These are phyloP conservation scores for Talaromyces sp. DNA, from an alignment of 2,329 filamentous ascomycete genomes.

Conservation along the genomic window DNA sequence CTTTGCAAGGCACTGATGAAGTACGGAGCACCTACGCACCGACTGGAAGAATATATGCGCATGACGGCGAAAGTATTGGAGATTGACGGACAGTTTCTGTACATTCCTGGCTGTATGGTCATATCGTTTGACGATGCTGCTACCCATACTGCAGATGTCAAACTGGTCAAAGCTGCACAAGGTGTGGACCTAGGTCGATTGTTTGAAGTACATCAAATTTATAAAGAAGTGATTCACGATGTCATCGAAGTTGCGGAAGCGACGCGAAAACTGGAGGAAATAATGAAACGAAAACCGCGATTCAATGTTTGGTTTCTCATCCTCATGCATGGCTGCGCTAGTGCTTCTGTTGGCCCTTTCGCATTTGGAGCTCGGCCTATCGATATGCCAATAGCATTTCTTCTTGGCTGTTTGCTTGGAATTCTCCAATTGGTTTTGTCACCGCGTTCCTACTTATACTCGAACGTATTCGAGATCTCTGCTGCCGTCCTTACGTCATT, in stretches of 20 bases:
- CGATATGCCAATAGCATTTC: constrained; percentile 75
- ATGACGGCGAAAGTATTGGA: constrained; percentile 86
- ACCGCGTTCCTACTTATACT: constrained; percentile 68
- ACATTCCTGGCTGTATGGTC: constrained; percentile 92
- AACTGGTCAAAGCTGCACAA: constrained; percentile 45
- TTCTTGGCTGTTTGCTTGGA: constrained; percentile 73
- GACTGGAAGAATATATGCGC: constrained; percentile 85
- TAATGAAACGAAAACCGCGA: constrained; percentile 58
- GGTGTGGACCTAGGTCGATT: constrained; percentile 49
- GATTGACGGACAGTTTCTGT: constrained; percentile 87
- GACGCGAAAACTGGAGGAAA: constrained; percentile 50
- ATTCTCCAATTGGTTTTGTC: constrained; percentile 73
- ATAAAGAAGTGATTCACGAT: constrained; percentile 52
- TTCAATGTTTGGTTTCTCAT: constrained; percentile 59
- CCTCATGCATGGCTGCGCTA: constrained; percentile 72
- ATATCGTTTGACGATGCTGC: constrained; percentile 71
- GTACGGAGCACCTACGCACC: constrained; percentile 89
- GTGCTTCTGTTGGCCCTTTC: constrained; percentile 74
- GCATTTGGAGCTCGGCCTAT: constrained; percentile 76
- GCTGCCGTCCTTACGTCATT: constrained; percentile 68
- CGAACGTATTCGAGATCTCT: constrained; percentile 66
- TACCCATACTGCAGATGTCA: constrained; percentile 51
- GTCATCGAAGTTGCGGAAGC: constrained; percentile 50
- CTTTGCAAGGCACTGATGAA: constrained; percentile 86
- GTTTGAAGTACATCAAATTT: constrained; percentile 48